A percentile compares a stretch with the other conserved stretches of the same genome.
phyloP scores from a whole-genome alignment of 2,329 filamentous ascomycete genomes.

The Fusarium piperis region DNA sequence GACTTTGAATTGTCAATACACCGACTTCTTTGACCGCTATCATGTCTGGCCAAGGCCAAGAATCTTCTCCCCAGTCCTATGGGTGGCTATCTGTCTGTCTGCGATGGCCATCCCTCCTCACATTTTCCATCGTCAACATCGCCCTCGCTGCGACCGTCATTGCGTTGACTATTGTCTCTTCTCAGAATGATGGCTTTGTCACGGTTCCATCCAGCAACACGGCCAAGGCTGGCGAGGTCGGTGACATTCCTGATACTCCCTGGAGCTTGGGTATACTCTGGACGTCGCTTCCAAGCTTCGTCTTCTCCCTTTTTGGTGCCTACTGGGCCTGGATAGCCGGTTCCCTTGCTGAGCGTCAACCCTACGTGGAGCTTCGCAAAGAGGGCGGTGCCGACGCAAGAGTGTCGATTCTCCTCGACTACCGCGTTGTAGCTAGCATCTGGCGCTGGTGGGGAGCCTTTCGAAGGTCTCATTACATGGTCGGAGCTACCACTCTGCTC shows the following conservation, averaged over 20 bases:
- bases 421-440: slow-evolving; percentile 6
- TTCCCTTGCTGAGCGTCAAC: slow-evolving; percentile 23
- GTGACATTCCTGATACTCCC: neutral
- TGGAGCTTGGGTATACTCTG: slow-evolving; percentile 20
- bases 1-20: neutral
- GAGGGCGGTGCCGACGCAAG: slow-evolving; percentile 3
- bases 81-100: slow-evolving; percentile 18
- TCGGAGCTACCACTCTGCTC: slow-evolving; percentile 19
- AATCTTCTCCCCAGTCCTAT: neutral
- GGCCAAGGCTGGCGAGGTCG: neutral
- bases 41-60: neutral
- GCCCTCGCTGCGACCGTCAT: slow-evolving; percentile 7
- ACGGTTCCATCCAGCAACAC: neutral
- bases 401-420: slow-evolving; percentile 18
- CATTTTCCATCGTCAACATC: slow-evolving; percentile 9
- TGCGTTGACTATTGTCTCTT: slow-evolving; percentile 5
- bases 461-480: slow-evolving; percentile 10
- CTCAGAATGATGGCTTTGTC: slow-evolving; percentile 12
- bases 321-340: slow-evolving; percentile 27
- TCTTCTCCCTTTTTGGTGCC: slow-evolving; percentile 16
- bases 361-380: slow-evolving; percentile 24
- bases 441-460: slow-evolving; percentile 26
- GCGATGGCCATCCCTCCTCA: slow-evolving; percentile 16
- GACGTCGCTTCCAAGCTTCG: slow-evolving; percentile 19
- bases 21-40: neutral